Percentiles rank a stretch among this genome's conserved stretches.
These are phyloP conservation scores for Drechslera avenae DNA, from an alignment of 2,329 filamentous ascomycete species.

Conservation along the genomic window DNA sequence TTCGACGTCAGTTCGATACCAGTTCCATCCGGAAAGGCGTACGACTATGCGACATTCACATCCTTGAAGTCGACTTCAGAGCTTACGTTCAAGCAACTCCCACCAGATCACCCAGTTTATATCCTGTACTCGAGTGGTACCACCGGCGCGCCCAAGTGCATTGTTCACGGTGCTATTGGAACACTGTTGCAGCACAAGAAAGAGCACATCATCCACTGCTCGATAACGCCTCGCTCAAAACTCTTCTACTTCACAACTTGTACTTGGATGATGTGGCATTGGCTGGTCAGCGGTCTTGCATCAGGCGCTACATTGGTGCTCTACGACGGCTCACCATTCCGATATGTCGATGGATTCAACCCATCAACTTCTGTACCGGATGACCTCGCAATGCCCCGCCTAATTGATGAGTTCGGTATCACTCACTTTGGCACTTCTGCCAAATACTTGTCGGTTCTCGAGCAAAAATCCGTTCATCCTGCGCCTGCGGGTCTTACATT, in stretches of 20 bases:
- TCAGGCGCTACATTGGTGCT: conserved; percentile 82
- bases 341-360: conserved; percentile 44
- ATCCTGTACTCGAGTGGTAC: conserved; percentile 94
- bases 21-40: conserved; percentile 39
- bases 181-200: conserved; percentile 97
- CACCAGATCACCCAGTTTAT: conserved; percentile 87
- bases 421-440: conserved; percentile 96
- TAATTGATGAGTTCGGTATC: conserved; percentile 80
- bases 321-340: conserved; percentile 92
- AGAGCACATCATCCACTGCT: conserved; percentile 86
- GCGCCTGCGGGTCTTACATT: conserved; percentile 57
- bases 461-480: conserved; percentile 66
- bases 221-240: conserved; percentile 72
- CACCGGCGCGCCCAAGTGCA: conserved; percentile 85
- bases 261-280: conserved; percentile 99
- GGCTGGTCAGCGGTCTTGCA: conserved; percentile 85
- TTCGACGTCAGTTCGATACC: conserved; percentile 50
- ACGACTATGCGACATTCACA: conserved; percentile 45
- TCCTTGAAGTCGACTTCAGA: conserved; percentile 47
- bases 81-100: conserved; percentile 72
- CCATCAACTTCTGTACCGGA: conserved; percentile 64
- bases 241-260: conserved; percentile 95
- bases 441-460: conserved; percentile 88
- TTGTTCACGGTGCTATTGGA: conserved; percentile 88
- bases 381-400: conserved; percentile 77